Evolutionary conservation across 208 protist species (phyloP).

Genomic region (Wallacemonas collosoma): DNA sequence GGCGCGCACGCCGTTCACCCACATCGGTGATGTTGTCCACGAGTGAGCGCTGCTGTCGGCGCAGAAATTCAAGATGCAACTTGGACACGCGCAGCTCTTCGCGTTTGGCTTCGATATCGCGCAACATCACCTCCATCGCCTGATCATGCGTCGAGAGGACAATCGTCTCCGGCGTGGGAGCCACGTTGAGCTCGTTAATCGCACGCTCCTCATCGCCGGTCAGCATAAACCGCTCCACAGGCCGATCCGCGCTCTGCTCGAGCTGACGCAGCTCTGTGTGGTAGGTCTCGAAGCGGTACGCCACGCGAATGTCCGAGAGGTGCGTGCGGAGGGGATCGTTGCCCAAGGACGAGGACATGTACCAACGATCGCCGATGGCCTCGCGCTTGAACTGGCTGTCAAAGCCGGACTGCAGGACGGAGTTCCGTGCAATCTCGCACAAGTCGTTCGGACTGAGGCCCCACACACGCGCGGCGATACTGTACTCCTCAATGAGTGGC

Average conservation of each 20-base stretch:
- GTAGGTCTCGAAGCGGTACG: slow-evolving; percentile 93
- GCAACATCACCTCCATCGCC: slow-evolving; percentile 85
- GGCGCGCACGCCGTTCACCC: slow-evolving; percentile 55
- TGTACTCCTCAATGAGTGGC: slow-evolving; percentile 94
- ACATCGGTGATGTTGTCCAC: slow-evolving; percentile 88
- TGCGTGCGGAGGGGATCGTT: slow-evolving; percentile 90
- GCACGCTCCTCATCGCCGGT: slow-evolving; percentile 79
- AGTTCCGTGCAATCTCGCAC: slow-evolving; percentile 93
- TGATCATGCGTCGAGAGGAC: slow-evolving; percentile 89
- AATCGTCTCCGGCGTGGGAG: slow-evolving; percentile 55
- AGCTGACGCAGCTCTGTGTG: slow-evolving; percentile 90
- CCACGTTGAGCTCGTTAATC: slow-evolving; percentile 70
- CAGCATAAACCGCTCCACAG: slow-evolving; percentile 80
- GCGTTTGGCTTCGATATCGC: slow-evolving; percentile 75
- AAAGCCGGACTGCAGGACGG: slow-evolving; percentile 91
- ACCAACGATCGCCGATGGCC: slow-evolving; percentile 89
- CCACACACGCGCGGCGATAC: slow-evolving; percentile 93
- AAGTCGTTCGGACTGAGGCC: slow-evolving; percentile 89
- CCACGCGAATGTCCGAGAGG: slow-evolving; percentile 92
- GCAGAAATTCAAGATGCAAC: slow-evolving; percentile 63
- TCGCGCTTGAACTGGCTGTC: slow-evolving; percentile 87
- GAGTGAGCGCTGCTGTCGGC: slow-evolving; percentile 73
- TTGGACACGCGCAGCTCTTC: slow-evolving; percentile 54
- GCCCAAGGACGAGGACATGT: slow-evolving; percentile 86
- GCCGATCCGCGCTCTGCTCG: slow-evolving; percentile 63